Conservation (phyloP, 2,329 filamentous ascomycete genomes). For the Xylaria sp. region DNA sequence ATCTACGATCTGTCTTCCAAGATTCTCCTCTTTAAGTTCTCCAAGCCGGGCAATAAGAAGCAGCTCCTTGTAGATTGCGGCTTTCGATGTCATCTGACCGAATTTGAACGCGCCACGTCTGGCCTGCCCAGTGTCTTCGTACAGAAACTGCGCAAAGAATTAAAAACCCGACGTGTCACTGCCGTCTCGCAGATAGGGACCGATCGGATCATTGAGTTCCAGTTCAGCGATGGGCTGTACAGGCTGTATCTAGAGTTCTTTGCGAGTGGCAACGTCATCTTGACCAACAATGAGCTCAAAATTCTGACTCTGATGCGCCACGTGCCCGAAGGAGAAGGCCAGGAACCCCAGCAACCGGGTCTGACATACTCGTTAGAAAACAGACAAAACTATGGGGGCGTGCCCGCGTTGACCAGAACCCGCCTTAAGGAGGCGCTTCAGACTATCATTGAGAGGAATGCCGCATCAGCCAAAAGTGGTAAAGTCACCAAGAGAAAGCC, state of each 20-base stretch:
- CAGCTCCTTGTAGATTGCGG: conserved; percentile 91
- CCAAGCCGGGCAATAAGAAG: conserved; percentile 81
- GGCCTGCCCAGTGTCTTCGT: conserved; percentile 82
- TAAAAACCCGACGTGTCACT: conserved; percentile 82
- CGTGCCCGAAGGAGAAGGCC: conserved; percentile 74
- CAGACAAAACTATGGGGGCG: conserved; percentile 74
- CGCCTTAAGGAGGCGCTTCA: conserved; percentile 65
- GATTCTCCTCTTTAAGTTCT: conserved; percentile 92
- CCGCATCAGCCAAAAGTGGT: conserved; percentile 41
- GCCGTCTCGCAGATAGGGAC: conserved; percentile 80
- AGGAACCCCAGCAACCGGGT: conserved; percentile 75
- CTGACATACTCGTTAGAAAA: conserved; percentile 73
- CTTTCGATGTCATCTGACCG: conserved; percentile 90
- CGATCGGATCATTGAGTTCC: conserved; percentile 85
- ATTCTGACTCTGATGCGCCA: conserved; percentile 76
- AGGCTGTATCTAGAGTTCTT: conserved; percentile 92
- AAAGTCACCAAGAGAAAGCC: conserved; percentile 71
- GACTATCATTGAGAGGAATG: conserved; percentile 56
- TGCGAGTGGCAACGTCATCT: conserved; percentile 87
- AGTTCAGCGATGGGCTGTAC: conserved; percentile 88
- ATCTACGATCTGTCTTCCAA: conserved; percentile 94
- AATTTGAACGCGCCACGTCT: conserved; percentile 82
- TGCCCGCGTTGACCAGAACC: conserved; percentile 69
- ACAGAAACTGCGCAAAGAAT: conserved; percentile 73
- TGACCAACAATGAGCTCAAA: conserved; percentile 79